Evolutionary conservation across 495 filamentous ascomycete species (phyloP), one percentile per base, ranked within the genome.

Genomic region (Podospora australis): DNA sequence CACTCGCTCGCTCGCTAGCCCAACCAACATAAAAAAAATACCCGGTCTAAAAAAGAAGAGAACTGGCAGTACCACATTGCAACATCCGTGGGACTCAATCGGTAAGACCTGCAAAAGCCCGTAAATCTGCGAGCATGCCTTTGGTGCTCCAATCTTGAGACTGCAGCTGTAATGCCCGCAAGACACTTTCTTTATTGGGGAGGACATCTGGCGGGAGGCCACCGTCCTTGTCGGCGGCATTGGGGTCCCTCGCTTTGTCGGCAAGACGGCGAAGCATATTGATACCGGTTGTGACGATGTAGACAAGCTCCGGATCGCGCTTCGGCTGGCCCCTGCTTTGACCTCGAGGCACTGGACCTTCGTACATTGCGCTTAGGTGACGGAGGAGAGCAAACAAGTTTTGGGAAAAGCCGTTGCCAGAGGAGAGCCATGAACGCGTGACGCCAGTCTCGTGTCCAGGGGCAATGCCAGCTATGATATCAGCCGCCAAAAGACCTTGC

Each of bases 401-500:
- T 44, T 84, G 74, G 2, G 88, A 86, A 62, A 95, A 95, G 1
- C 88, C 88, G 60, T 94, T 88, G 29, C 84, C 81, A 13, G 86
- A 89, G 14, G 83, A 78, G 14, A 97, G 78, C 92, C 92, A 98
- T 2, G 74, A 69, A 36, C 80, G 77, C n/a, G 90, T 84, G 11
- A 95, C 72, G 7, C 74, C 70, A 20, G 70, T 77, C 53, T 95
- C 90, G 16, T 77, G 75, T 0, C 75, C 77, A n/a, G 87, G 87
- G 2, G 78, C 79, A 13, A 95, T 75, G 5, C 80, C 78, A 3
- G 88, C 78, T 7, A 96, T 69, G 45, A 96, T 92, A 55, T 98
- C 91, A 3, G 88, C 91, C 2, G 90, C 87, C 5, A 98, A 70
- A 52, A 98, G 79, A 5, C 88, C 88, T 69, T 98, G 92, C 77